phyloP scores from a whole-genome alignment of 140 eudicot genomes.

The Cichorium intybus region DNA sequence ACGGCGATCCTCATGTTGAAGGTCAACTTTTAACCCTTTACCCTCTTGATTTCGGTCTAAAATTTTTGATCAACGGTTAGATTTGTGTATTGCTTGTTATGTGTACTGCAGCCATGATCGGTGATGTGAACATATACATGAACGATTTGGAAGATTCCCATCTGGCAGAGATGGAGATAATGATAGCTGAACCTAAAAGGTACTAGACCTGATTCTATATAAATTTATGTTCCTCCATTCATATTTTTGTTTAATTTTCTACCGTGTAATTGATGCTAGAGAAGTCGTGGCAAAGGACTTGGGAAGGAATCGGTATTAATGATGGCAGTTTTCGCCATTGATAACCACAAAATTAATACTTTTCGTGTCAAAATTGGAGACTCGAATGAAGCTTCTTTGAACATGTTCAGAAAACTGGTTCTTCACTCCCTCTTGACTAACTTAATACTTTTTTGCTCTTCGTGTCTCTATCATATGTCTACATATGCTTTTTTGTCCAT shows the following conservation, averaged over 20 bases:
- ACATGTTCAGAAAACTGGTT: conserved; percentile 70
- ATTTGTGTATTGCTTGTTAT: neutral
- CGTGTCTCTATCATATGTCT: neutral
- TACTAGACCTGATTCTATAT: conserved; percentile 9
- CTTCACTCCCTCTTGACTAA: conserved; percentile 18
- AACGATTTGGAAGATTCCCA: conserved; percentile 77
- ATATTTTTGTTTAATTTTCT: conserved; percentile 9
- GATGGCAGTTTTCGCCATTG: conserved; percentile 75
- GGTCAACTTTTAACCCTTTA: conserved; percentile 34
- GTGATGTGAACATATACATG: conserved; percentile 93
- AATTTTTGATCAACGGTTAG: neutral
- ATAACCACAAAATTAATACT: conserved; percentile 52
- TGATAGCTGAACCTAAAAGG: conserved; percentile 95
- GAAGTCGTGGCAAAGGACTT: conserved; percentile 93
- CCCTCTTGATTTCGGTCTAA: neutral
- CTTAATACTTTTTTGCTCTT: neutral
- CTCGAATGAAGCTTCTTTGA: conserved; percentile 72
- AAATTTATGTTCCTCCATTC: neutral
- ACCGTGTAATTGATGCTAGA: conserved; percentile 29
- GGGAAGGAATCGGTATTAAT: conserved; percentile 75
- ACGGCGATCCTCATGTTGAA: conserved; percentile 74
- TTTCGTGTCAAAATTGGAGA: conserved; percentile 87
- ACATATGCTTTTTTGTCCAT: conserved; percentile 14
- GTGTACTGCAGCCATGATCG: conserved; percentile 94
- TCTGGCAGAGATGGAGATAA: conserved; percentile 83